Evolutionary conservation across 2,329 filamentous ascomycete species (phyloP).

Genomic region (Colletotrichum sublineola): DNA sequence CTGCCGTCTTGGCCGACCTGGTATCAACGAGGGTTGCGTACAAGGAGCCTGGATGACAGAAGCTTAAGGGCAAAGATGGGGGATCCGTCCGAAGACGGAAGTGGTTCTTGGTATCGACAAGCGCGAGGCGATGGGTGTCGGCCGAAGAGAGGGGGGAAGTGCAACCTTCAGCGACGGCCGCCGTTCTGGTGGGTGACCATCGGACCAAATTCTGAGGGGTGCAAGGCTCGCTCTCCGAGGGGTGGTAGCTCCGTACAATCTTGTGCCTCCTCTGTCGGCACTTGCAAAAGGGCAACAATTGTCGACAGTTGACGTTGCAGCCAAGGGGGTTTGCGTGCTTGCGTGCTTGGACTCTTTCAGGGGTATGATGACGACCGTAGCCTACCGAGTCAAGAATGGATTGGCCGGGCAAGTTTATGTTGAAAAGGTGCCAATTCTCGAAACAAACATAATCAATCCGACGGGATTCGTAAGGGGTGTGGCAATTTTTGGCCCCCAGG

Average conservation of each 20-base stretch:
- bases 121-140: slow-evolving; percentile 6
- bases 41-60: slow-evolving; percentile 33
- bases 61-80: slow-evolving; percentile 26
- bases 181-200: slow-evolving; percentile 5
- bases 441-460: slow-evolving; percentile 22
- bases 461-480: slow-evolving; percentile 1
- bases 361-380: not conserved
- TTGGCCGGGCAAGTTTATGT: slow-evolving; percentile 29
- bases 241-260: slow-evolving; percentile 5
- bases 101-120: slow-evolving; percentile 2
- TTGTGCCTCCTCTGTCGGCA: slow-evolving; percentile 15
- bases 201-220: slow-evolving; percentile 1
- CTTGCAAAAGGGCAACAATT: slow-evolving; percentile 30
- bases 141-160: slow-evolving; percentile 5
- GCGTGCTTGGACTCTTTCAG: not conserved
- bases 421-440: slow-evolving; percentile 10
- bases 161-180: slow-evolving; percentile 9
- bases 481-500: slow-evolving; percentile 18
- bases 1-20: slow-evolving; percentile 21
- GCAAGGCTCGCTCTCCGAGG: slow-evolving; percentile 5
- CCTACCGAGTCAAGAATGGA: not conserved
- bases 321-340: slow-evolving; percentile 19
- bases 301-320: slow-evolving; percentile 32
- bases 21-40: not conserved
- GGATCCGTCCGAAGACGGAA: slow-evolving; percentile 29